These are phyloP conservation scores for Alternaria sp. DNA, from an alignment of 2,329 filamentous ascomycete genomes.

Conservation along the genomic window DNA sequence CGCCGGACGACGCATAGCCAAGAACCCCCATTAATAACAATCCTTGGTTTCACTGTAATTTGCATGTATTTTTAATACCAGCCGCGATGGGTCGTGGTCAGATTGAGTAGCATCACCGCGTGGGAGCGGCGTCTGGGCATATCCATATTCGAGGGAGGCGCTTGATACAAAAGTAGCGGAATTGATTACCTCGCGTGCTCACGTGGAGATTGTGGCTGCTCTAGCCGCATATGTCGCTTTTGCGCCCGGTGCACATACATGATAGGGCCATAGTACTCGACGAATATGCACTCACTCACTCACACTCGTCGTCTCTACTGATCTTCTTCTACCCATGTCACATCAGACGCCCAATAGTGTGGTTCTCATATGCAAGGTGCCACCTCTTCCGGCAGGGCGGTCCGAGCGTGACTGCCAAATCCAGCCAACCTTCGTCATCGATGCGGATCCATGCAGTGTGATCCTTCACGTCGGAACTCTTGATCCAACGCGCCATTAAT, in stretches of 20 bases:
- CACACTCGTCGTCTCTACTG: not conserved
- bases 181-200: slow-evolving; percentile 17
- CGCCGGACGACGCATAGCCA: slow-evolving; percentile 48
- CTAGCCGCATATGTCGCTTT: slow-evolving; percentile 13
- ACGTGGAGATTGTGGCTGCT: slow-evolving; percentile 17
- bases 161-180: slow-evolving; percentile 27
- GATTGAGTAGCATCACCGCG: slow-evolving; percentile 42
- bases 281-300: not conserved
- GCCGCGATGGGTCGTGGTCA: slow-evolving; percentile 31
- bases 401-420: slow-evolving; percentile 7
- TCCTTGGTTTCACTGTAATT: slow-evolving; percentile 37
- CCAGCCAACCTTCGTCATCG: slow-evolving; percentile 10
- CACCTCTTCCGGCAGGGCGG: not conserved
- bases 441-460: slow-evolving; percentile 5
- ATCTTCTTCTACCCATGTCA: not conserved
- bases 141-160: slow-evolving; percentile 17
- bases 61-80: slow-evolving; percentile 49
- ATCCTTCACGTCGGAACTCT: slow-evolving; percentile 1
- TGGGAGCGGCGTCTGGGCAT: slow-evolving; percentile 38
- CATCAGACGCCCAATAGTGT: not conserved
- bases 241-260: not conserved
- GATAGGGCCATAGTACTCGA: not conserved
- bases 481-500: slow-evolving; percentile 1
- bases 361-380: slow-evolving; percentile 1
- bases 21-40: slow-evolving; percentile 28